Evolutionary conservation across 805 yeast species (phyloP).

Genomic region (Wickerhamomyces chambardii): DNA sequence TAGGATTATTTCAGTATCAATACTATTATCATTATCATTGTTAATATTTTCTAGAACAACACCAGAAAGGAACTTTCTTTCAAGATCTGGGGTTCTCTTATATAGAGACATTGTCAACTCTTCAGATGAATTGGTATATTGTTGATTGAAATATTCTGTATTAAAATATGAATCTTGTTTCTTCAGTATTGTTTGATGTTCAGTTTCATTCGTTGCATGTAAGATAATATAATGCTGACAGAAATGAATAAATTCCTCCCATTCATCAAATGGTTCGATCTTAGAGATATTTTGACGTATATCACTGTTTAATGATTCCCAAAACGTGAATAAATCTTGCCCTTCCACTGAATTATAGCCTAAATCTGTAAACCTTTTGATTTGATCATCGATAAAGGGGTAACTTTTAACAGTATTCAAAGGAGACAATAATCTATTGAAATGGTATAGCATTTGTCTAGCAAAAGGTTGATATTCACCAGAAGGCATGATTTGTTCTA

Average conservation of each 20-base stretch:
- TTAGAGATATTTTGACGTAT: slow-evolving; percentile 30
- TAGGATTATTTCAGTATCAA: slow-evolving; percentile 10
- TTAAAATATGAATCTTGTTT: not conserved
- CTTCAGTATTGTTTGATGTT: not conserved
- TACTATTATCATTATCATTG: not conserved
- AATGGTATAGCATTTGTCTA: slow-evolving; percentile 66
- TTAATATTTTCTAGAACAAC: not conserved
- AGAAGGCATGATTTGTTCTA: slow-evolving; percentile 67
- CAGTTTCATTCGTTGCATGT: slow-evolving; percentile 43
- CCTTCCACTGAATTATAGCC: slow-evolving; percentile 43
- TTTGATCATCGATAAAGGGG: slow-evolving; percentile 41
- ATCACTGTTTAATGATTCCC: slow-evolving; percentile 38
- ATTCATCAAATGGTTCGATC: slow-evolving; percentile 72
- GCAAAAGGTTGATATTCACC: slow-evolving; percentile 62
- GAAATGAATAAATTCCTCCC: slow-evolving; percentile 72
- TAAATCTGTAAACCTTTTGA: slow-evolving; percentile 32
- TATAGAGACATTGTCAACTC: too few relatives aligned
- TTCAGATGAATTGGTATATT: too few relatives aligned
- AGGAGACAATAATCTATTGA: slow-evolving; percentile 56
- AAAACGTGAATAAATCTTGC: slow-evolving; percentile 45
- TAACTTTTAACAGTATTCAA: slow-evolving; percentile 54
- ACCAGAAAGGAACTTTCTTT: slow-evolving; percentile 9
- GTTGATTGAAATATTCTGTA: not conserved
- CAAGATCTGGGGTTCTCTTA: slow-evolving; percentile 2
- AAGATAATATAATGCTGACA: slow-evolving; percentile 67